phyloP scores from a whole-genome alignment of 306 rosid species.

The Cucurbita maxima region DNA sequence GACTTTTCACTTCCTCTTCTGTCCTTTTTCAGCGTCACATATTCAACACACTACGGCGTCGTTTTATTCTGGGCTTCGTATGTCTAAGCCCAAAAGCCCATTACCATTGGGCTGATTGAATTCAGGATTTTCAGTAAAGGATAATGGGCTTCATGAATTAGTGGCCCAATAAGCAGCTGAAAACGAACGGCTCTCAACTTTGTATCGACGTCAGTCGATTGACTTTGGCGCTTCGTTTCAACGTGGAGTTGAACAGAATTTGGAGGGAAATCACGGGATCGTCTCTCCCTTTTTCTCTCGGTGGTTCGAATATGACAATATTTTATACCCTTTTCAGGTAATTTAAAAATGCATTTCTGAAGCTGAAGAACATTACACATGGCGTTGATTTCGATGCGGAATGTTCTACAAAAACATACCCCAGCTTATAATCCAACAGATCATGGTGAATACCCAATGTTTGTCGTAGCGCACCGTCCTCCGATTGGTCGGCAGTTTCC shows the following conservation, averaged over 20 bases:
- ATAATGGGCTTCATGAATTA: background rate
- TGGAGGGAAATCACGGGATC: background rate
- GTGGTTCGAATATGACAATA: background rate
- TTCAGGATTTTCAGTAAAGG: background rate
- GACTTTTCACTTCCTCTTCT: background rate
- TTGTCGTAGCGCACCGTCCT: background rate
- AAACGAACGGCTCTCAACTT: background rate
- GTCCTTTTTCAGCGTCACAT: background rate
- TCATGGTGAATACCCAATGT: background rate
- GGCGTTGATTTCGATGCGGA: background rate
- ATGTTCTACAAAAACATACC: background rate
- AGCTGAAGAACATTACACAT: background rate
- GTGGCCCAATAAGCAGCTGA: background rate
- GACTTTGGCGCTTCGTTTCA: background rate
- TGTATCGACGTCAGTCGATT: background rate
- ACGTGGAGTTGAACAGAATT: background rate
- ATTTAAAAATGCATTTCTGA: background rate
- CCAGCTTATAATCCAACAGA: background rate
- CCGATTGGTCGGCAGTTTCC: background rate
- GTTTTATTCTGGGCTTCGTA: background rate
- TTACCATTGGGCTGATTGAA: background rate
- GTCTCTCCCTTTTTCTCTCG: background rate
- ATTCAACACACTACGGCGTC: background rate
- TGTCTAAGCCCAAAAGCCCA: background rate
- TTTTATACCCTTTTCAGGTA: background rate